Evolutionary conservation across 331 rosid genomes (phyloP).

Genomic region (Pyrus hybrid): DNA sequence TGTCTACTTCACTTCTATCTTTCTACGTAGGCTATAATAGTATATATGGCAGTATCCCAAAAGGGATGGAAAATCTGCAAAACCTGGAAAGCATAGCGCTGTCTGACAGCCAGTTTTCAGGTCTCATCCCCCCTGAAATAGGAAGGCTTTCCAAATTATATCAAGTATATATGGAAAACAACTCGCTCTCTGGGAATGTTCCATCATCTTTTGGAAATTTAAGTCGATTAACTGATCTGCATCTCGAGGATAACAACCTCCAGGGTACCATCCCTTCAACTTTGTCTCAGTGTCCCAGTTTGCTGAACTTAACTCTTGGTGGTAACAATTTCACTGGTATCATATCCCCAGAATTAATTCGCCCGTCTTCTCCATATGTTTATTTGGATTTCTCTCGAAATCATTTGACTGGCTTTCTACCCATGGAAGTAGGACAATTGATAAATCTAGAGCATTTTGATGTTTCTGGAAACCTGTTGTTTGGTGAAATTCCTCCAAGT

Average conservation of each 20-base stretch:
- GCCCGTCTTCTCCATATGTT: no score
- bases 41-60: neutral
- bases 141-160: neutral
- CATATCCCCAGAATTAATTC: no score
- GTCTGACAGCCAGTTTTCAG: neutral
- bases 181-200: neutral
- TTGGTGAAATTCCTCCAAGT: neutral
- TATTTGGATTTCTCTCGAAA: neutral
- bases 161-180: no score
- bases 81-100: neutral
- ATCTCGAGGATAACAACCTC: neutral
- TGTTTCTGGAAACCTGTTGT: neutral
- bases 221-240: no score
- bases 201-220: neutral
- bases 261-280: neutral
- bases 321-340: no score
- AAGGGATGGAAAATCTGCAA: neutral
- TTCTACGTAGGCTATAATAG: no score
- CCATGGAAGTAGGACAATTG: neutral
- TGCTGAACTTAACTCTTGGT: no score
- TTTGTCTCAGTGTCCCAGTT: neutral
- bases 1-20: neutral
- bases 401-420: neutral
- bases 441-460: neutral
- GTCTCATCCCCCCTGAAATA: neutral